Evolutionary conservation across 495 filamentous ascomycete genomes (phyloP).

Genomic region (Penicillium atrosanguineum): DNA sequence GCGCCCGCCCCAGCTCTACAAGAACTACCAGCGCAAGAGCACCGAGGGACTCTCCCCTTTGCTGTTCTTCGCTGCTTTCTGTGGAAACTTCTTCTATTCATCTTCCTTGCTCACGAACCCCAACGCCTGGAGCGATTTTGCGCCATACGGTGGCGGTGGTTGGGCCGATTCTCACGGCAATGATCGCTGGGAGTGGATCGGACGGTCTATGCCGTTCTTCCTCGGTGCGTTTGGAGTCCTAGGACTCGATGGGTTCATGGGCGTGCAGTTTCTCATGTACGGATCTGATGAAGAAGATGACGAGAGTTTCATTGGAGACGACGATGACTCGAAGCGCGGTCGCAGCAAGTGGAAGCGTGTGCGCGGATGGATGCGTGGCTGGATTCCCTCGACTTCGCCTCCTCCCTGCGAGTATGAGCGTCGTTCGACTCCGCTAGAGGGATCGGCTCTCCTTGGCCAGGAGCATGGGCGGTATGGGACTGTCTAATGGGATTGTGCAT

Average conservation of each 20-base stretch:
- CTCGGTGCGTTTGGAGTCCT: slow-evolving; percentile 70
- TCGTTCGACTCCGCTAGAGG: slow-evolving; percentile 20
- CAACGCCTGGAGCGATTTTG: slow-evolving; percentile 60
- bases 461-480: slow-evolving; percentile 37
- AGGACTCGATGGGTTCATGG: slow-evolving; percentile 62
- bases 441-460: slow-evolving; percentile 31
- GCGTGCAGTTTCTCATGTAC: slow-evolving; percentile 62
- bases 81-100: slow-evolving; percentile 72
- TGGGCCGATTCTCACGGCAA: slow-evolving; percentile 63
- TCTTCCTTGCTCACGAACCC: slow-evolving; percentile 65
- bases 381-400: slow-evolving; percentile 53
- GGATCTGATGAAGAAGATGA: slow-evolving; percentile 40
- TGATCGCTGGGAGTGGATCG: slow-evolving; percentile 55
- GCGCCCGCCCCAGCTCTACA: slow-evolving; percentile 68
- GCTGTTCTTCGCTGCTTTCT: slow-evolving; percentile 70
- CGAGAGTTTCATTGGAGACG: slow-evolving; percentile 18
- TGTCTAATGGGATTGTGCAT: slow-evolving; percentile 21
- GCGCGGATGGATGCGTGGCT: slow-evolving; percentile 67
- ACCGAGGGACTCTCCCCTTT: slow-evolving; percentile 67
- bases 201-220: slow-evolving; percentile 63
- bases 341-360: slow-evolving; percentile 54
- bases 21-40: slow-evolving; percentile 64
- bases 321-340: slow-evolving; percentile 36
- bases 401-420: slow-evolving; percentile 9
- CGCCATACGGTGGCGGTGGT: slow-evolving; percentile 62